phyloP scores from a whole-genome alignment of 1,139 yeast species.

The Sugiyamaella castrensis region DNA sequence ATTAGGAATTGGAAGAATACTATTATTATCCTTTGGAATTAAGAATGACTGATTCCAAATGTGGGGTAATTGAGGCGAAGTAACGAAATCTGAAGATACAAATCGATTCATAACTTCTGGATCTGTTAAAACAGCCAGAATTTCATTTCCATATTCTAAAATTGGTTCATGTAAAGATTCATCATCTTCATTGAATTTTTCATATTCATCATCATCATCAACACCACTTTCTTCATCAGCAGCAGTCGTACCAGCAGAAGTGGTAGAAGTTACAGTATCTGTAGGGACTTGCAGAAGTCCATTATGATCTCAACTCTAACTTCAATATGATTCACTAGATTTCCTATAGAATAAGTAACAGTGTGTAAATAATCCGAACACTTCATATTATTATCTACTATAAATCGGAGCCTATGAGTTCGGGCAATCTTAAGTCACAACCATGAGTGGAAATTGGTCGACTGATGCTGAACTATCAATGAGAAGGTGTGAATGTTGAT shows the following conservation, averaged over 20 bases:
- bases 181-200: conserved; percentile 60
- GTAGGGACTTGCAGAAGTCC: conserved; percentile 4
- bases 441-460: conserved; percentile 17
- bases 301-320: conserved; percentile 47
- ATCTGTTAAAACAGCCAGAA: conserved; percentile 77
- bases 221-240: conserved; percentile 3
- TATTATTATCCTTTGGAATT: conserved; percentile 62
- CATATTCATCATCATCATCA: conserved; percentile 39
- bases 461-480: conserved; percentile 2
- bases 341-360: conserved; percentile 96
- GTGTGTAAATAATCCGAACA: conserved; percentile 90
- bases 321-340: conserved; percentile 85
- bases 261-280: not conserved
- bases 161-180: conserved; percentile 53
- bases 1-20: conserved; percentile 88
- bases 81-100: conserved; percentile 50
- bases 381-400: conserved; percentile 89
- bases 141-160: conserved; percentile 64
- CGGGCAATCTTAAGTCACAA: conserved; percentile 36
- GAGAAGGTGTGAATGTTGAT: conserved; percentile 4
- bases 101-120: conserved; percentile 42
- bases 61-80: conserved; percentile 98
- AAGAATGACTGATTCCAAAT: conserved; percentile 84
- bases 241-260: too few species aligned
- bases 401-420: conserved; percentile 88